phyloP scores from a whole-genome alignment of 2,329 filamentous ascomycete genomes.

The Hymenoscyphus fraxineus region DNA sequence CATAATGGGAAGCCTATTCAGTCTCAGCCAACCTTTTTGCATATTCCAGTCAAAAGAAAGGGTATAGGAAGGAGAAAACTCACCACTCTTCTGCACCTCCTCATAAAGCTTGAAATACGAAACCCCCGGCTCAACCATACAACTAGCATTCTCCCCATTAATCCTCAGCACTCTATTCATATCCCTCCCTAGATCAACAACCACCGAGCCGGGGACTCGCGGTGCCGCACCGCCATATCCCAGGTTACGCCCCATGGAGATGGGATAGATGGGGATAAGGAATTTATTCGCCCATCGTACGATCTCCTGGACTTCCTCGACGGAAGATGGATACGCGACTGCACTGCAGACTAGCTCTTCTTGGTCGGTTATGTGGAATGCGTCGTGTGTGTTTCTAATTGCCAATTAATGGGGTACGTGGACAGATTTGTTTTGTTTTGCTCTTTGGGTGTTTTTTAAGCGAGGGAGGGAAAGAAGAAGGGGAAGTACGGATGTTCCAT shows the following conservation, averaged over 20 bases:
- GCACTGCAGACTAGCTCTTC: constrained; percentile 43
- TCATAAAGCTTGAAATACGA: constrained; percentile 50
- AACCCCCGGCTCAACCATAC: constrained; percentile 52
- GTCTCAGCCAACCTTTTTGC: no score
- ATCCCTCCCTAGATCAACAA: constrained; percentile 47
- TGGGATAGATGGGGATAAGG: constrained; percentile 45
- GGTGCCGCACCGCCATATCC: constrained; percentile 54
- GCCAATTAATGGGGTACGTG: background rate
- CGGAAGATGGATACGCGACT: constrained; percentile 42
- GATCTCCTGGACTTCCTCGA: constrained; percentile 45
- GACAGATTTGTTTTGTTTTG: background rate
- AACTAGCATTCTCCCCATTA: constrained; percentile 47
- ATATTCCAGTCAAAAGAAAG: background rate
- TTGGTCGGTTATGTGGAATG: constrained; percentile 41
- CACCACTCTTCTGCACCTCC: constrained; percentile 37
- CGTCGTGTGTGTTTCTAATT: constrained; percentile 39
- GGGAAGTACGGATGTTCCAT: constrained; percentile 14
- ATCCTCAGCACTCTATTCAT: constrained; percentile 52
- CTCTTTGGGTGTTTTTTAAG: no score
- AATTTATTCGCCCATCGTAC: constrained; percentile 44
- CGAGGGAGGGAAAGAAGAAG: background rate
- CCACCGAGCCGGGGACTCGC: constrained; percentile 46
- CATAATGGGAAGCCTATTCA: background rate
- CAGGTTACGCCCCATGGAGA: constrained; percentile 47
- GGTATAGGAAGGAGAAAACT: background rate